Evolutionary conservation across 2,329 filamentous ascomycete species (phyloP).

Genomic region (Rhynchosporium graminicola): DNA sequence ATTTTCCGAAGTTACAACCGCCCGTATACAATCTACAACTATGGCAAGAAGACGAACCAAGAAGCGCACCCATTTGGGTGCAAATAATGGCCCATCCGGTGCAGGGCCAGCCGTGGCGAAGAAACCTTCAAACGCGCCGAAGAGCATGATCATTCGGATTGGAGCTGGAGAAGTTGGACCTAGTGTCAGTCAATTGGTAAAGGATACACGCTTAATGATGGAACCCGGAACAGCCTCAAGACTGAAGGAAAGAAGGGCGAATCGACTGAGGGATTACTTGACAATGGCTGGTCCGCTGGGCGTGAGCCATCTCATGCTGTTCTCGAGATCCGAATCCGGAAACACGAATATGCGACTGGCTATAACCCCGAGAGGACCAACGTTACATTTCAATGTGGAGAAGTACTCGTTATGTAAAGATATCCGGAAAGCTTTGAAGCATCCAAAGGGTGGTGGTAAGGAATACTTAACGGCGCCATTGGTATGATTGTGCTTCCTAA

Average conservation of each 20-base stretch:
- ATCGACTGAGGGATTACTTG: constrained; percentile 87
- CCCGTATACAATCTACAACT: constrained; percentile 30
- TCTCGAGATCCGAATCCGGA: constrained; percentile 84
- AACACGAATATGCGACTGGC: constrained; percentile 92
- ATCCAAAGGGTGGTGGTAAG: constrained; percentile 78
- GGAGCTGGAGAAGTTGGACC: constrained; percentile 91
- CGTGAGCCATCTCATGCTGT: constrained; percentile 88
- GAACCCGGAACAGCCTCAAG: constrained; percentile 90
- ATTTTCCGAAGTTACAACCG: constrained; percentile 24
- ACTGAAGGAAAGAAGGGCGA: constrained; percentile 84
- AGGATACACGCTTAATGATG: constrained; percentile 91
- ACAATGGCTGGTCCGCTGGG: constrained; percentile 94
- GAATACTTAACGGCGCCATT: constrained; percentile 84
- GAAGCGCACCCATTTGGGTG: constrained; percentile 82
- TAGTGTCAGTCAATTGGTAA: constrained; percentile 86
- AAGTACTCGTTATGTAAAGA: constrained; percentile 95
- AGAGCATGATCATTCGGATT: constrained; percentile 98
- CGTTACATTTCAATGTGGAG: constrained; percentile 90
- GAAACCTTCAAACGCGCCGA: constrained; percentile 66
- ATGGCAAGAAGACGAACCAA: constrained; percentile 85
- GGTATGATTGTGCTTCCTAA: constrained; percentile 48
- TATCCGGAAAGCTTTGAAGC: constrained; percentile 78
- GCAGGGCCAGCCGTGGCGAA: constrained; percentile 60
- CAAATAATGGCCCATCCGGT: constrained; percentile 52
- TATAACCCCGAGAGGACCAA: constrained; percentile 86